Evolutionary conservation across 352 stramenopile species (phyloP).

Genomic region (Phytophthora ohioensis): DNA sequence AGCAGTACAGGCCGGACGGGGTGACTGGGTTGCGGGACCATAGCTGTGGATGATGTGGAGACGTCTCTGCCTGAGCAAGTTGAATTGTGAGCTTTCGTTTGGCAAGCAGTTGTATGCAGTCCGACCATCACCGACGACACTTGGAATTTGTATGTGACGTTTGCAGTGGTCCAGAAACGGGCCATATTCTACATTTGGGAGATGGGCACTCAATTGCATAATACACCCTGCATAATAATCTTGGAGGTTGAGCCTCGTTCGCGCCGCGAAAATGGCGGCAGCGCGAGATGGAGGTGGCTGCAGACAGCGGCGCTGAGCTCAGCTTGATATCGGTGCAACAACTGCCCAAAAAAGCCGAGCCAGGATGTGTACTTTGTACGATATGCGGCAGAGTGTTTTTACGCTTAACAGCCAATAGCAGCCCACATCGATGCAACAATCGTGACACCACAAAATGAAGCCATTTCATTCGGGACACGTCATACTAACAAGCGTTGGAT

Average conservation of each 20-base stretch:
- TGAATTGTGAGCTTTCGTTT: constrained; percentile 22
- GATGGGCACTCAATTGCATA: neutral
- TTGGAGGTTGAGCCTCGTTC: neutral
- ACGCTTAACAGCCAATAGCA: constrained; percentile 1
- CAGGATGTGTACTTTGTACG: neutral
- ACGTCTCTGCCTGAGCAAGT: constrained; percentile 19
- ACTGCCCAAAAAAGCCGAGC: neutral
- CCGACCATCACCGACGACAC: constrained; percentile 18
- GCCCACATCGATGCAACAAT: neutral
- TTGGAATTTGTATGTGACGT: constrained; percentile 28
- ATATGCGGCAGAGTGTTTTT: neutral
- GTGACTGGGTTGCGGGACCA: constrained; percentile 24
- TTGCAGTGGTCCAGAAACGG: neutral
- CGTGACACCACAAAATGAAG: constrained; percentile 20
- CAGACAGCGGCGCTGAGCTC: neutral
- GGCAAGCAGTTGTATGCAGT: constrained; percentile 15
- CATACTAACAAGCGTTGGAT: neutral
- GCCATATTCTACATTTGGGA: no score
- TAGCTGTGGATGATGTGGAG: neutral
- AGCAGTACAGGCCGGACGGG: constrained; percentile 22
- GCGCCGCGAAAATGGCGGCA: neutral
- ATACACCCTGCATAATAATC: constrained; percentile 13
- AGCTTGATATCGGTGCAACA: neutral
- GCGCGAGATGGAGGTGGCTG: neutral
- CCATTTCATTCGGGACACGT: constrained; percentile 36